These are phyloP conservation scores for Cryomyces minteri DNA, from an alignment of 495 filamentous ascomycete genomes.

Conservation along the genomic window DNA sequence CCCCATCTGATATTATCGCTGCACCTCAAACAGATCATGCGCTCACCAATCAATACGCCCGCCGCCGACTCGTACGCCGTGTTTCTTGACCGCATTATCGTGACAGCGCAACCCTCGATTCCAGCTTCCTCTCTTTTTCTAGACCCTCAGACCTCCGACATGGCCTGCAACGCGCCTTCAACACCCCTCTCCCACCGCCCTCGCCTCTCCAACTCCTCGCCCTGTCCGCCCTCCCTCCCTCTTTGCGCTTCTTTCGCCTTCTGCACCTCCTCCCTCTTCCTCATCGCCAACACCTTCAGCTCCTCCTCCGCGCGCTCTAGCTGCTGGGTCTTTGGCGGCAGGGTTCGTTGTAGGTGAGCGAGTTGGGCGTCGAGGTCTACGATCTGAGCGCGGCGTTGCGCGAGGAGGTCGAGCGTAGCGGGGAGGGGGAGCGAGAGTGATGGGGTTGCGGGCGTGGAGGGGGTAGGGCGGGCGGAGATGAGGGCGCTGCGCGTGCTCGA, in stretches of 20 bases:
- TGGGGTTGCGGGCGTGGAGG: conserved; percentile 20
- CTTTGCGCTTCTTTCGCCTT: conserved; percentile 66
- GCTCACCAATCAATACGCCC: too few species aligned
- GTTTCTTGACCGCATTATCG: too few species aligned
- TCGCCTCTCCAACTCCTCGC: conserved; percentile 65
- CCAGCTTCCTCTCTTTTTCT: conserved; percentile 40
- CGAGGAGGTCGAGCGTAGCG: conserved; percentile 38
- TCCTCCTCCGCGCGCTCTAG: conserved; percentile 55
- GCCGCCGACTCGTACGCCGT: too few species aligned
- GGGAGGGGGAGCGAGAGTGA: conserved; percentile 32
- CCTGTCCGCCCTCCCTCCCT: conserved; percentile 54
- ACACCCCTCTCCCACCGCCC: conserved; percentile 67
- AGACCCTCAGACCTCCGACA: conserved; percentile 52
- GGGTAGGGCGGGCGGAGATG: too few species aligned
- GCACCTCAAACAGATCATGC: too few species aligned
- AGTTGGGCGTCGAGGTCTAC: conserved; percentile 50
- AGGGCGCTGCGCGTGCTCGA: conserved; percentile 22
- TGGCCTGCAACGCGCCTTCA: conserved; percentile 44
- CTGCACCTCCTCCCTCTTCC: conserved; percentile 43
- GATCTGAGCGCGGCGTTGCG: conserved; percentile 39
- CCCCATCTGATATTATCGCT: too few species aligned
- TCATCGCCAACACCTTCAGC: conserved; percentile 47
- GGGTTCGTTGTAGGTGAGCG: conserved; percentile 37
- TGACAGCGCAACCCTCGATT: background rate
- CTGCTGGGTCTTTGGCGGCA: conserved; percentile 58